Conservation (phyloP, 441 rosid genomes). For the Adansonia rubrostipa region DNA sequence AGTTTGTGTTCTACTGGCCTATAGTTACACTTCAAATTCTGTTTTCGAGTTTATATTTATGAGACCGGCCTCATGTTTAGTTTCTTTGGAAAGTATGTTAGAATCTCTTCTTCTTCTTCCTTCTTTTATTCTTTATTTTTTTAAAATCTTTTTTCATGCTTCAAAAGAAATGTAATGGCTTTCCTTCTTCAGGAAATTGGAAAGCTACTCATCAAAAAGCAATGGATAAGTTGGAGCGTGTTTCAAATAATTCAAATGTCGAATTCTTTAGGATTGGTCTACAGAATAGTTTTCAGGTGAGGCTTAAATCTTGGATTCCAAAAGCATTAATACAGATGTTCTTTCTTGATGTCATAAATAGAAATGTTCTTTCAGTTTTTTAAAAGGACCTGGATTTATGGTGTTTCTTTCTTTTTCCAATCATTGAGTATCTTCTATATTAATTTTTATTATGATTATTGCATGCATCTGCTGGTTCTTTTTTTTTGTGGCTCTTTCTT, state of each 20-base stretch:
- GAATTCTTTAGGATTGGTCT: conserved; percentile 34
- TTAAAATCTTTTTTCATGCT: background rate
- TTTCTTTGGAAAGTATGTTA: conserved; percentile 1
- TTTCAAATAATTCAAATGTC: conserved; percentile 31
- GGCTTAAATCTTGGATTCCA: conserved; percentile 25
- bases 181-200: conserved; percentile 43
- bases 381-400: background rate
- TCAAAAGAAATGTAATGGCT: conserved; percentile 14
- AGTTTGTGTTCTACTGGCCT: background rate
- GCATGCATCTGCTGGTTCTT: background rate
- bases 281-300: conserved; percentile 48
- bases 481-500: background rate
- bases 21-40: background rate
- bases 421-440: background rate
- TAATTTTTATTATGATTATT: background rate
- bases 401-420: background rate
- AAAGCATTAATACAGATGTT: conserved; percentile 20
- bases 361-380: background rate
- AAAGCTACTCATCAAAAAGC: conserved; percentile 40
- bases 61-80: conserved; percentile 8
- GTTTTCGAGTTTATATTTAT: background rate
- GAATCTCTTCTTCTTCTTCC: background rate
- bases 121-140: background rate
- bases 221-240: conserved; percentile 31
- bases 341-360: background rate